Evolutionary conservation across 306 rosid species (phyloP), one percentile per base, ranked within the genome.

Genomic region (Gastrolobium villosum): DNA sequence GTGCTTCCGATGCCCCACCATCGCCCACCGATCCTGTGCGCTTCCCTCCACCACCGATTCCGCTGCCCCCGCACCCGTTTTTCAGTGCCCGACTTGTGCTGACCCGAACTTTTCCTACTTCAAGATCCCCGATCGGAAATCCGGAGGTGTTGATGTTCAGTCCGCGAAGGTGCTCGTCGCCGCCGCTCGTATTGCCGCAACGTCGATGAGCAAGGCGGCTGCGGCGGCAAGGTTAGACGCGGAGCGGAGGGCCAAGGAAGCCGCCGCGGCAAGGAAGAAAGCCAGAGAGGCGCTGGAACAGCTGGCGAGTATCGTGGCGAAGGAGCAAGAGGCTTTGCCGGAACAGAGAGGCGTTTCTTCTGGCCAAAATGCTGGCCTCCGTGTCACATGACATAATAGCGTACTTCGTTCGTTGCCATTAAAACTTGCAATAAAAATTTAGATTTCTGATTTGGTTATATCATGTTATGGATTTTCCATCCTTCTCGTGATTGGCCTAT

Each of bases 1-100:
- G 83, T 92, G 97, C 79, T 76, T 84, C 59, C 86, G 83, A 7
- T 92, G 97, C 66, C 93, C 97, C 4, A 63, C 94, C 11, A 52
- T 88, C 73, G 85, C 92, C 13, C 97, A 92, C 81, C 72, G 84
- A 4, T 77, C 90, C 8, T 92, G 97, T 14, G 81, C 11, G 3
- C 52, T 75, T 34, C 61, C 85, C 20, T 68, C 76, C 64, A 6
- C 46, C 13, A 1, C 13, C 6, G 10, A 49, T 28, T 52, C 74
- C 39, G 15, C 40, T n/a, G 3, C 65, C 1, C 2, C 66, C 26
- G 2, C 74, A 2, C 69, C 86, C 9, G 74, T 75, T 64, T 92
- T 87, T 82, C 73, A 73, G 1, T 92, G 97, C 64, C 89, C 88
- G 3, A 32, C 81, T 7, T 90, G 96, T 69, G 65, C 88, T 11